These are phyloP conservation scores for Entomophthora muscae DNA, from an alignment of 371 early-diverging fungal genomes.

Conservation along the genomic window DNA sequence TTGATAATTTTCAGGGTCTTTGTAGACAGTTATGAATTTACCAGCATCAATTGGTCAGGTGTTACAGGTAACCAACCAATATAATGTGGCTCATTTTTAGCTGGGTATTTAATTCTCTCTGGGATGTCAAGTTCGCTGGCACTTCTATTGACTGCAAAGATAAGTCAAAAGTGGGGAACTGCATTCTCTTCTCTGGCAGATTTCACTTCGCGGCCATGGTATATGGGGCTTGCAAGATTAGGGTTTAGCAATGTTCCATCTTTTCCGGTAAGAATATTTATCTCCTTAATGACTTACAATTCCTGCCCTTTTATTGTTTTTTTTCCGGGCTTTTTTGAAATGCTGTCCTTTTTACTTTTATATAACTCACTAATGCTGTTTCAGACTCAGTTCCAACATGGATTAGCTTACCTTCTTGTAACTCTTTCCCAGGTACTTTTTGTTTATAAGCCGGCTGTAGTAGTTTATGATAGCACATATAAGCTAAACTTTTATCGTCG, in stretches of 20 bases:
- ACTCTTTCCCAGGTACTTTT: not conserved
- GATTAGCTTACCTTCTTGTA: not conserved
- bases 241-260: not conserved
- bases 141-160: not conserved
- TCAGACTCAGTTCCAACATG: not conserved
- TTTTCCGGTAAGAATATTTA: not conserved
- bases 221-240: not conserved
- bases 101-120: not conserved
- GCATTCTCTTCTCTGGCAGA: not conserved
- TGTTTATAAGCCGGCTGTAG: not conserved
- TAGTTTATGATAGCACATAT: not conserved
- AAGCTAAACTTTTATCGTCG: not conserved
- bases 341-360: not conserved
- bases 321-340: not conserved
- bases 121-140: not conserved
- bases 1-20: not conserved
- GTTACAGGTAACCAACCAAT: not conserved
- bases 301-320: not conserved
- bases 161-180: not conserved
- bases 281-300: not conserved
- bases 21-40: not conserved
- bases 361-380: not conserved
- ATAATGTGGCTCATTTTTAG: not conserved
- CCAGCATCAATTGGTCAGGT: not conserved
- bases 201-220: not conserved